Evolutionary conservation across 1,284 basidiomycete species (phyloP), one percentile per base, ranked within the genome.

Genomic region (Coniferiporia weirii): DNA sequence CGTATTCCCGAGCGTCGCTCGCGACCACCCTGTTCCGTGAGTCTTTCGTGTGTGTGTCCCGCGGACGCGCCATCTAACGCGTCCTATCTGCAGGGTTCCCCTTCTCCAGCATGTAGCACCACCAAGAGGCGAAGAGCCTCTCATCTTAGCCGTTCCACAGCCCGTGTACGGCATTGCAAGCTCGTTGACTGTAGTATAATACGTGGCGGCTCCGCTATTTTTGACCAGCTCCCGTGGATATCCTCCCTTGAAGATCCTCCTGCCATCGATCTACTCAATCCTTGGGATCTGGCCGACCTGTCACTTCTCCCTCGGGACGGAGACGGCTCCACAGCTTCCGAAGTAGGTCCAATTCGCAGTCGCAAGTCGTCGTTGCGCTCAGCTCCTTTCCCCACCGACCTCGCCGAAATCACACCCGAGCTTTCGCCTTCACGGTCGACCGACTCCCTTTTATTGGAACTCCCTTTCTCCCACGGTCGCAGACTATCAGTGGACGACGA

Each of bases 171-270:
- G 45, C 75, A 71, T 15, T 60, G 62, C 34, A 67, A 68, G 12
- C 72, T 68, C 43, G 38, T 69, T 15, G 73, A 75, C 59, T 70
- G 65, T 17, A 65, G 68, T 10, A 58, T 71, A n/a, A 67, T 71
- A 52, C 27, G 65, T 27, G 61, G 64, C 65, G 65, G 68, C 66
- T 64, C 70, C 58, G 35, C 69, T 46, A 76, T 76, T 56, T 85
- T 86, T 65, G 84, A 85, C 70, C 71, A 75, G 27, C 76, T 85
- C 15, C 80, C 84, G 12, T 86, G 84, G 84, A 80, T 83, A 57
- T 74, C 82, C 36, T 72, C 78, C 13, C 72, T 87, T 55, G 77
- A 85, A 52, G 63, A 70, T 46, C 62, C 77, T 0, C 72, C 76
- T 45, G 36, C 54, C 22, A 48, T 45, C 17, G 71, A 75, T 53